These are phyloP conservation scores for Cutaneotrichosporon sp. DNA, from an alignment of 1,284 basidiomycete species.

Conservation along the genomic window DNA sequence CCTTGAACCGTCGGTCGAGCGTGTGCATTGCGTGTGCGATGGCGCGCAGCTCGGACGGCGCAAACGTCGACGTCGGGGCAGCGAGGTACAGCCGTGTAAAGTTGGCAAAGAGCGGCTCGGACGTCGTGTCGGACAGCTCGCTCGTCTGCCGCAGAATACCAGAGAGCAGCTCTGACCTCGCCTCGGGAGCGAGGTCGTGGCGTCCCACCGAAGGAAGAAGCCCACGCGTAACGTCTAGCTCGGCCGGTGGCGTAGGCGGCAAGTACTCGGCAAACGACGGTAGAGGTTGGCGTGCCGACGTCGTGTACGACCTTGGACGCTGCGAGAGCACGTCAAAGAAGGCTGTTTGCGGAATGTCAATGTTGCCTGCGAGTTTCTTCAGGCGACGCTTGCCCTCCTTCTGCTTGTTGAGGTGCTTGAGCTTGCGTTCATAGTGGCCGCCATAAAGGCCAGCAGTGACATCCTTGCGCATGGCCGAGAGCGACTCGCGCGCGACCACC, in stretches of 20 bases:
- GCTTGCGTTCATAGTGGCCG: constrained; percentile 84
- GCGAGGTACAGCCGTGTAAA: constrained; percentile 29
- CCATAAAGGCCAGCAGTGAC: constrained; percentile 93
- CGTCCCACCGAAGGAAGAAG: neutral
- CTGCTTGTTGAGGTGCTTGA: constrained; percentile 87
- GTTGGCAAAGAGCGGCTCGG: constrained; percentile 21
- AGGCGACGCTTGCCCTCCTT: constrained; percentile 83
- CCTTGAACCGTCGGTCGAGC: constrained; percentile 16
- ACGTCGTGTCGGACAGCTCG: neutral
- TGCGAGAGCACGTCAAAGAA: constrained; percentile 78
- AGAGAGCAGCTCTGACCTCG: constrained; percentile 15
- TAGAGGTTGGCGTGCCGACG: constrained; percentile 11
- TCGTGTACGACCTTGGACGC: constrained; percentile 29
- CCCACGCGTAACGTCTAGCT: neutral
- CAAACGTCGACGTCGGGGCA: constrained; percentile 24
- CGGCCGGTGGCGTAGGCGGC: neutral
- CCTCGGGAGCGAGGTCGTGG: constrained; percentile 10
- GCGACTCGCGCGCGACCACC: constrained; percentile 79
- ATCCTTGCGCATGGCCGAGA: constrained; percentile 84
- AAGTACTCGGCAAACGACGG: neutral
- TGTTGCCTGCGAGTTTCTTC: constrained; percentile 71
- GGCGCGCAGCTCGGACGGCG: constrained; percentile 23
- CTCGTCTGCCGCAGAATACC: constrained; percentile 5
- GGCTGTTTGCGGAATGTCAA: constrained; percentile 83
- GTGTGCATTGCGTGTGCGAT: constrained; percentile 19